Conservation (phyloP, 257 asterid genomes). For the Catharanthus roseus region DNA sequence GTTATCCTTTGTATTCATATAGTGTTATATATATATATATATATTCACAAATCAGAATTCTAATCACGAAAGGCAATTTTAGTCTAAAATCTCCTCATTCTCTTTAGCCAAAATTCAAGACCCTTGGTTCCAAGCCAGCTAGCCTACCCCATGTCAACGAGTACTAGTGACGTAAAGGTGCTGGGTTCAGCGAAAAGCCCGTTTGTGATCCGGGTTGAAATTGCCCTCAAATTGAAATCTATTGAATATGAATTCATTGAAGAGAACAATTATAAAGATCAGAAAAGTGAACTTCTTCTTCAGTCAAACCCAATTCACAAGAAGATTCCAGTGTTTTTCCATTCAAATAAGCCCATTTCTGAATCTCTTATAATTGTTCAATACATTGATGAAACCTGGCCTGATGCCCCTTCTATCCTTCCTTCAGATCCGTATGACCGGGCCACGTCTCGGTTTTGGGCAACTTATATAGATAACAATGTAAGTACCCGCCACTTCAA, state of each 20-base stretch:
- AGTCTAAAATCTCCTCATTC: too few species aligned
- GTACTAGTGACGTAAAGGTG: not conserved
- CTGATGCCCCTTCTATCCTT: slow-evolving; percentile 18
- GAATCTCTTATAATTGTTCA: slow-evolving; percentile 33
- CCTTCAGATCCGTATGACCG: slow-evolving; percentile 37
- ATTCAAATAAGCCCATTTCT: slow-evolving; percentile 20
- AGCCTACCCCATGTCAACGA: too few species aligned
- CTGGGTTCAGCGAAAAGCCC: slow-evolving; percentile 29
- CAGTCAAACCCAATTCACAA: slow-evolving; percentile 31
- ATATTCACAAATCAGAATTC: too few species aligned
- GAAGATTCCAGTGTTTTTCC: slow-evolving; percentile 32
- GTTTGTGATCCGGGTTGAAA: slow-evolving; percentile 26
- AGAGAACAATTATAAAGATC: slow-evolving; percentile 18
- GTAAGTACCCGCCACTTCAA: too few species aligned
- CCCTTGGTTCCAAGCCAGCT: too few species aligned
- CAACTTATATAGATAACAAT: slow-evolving; percentile 31
- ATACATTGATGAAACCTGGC: slow-evolving; percentile 35
- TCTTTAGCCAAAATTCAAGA: too few species aligned
- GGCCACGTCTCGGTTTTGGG: slow-evolving; percentile 34
- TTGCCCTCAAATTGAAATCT: slow-evolving; percentile 32
- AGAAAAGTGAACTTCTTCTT: slow-evolving; percentile 30
- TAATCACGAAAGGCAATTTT: too few species aligned
- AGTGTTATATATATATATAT: too few species aligned
- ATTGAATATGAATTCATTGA: slow-evolving; percentile 21
- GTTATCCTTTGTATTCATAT: too few species aligned